Base-by-base conservation (phyloP, 2,329 filamentous ascomycete genomes). In the Tolypocladium cylindrosporum region DNA sequence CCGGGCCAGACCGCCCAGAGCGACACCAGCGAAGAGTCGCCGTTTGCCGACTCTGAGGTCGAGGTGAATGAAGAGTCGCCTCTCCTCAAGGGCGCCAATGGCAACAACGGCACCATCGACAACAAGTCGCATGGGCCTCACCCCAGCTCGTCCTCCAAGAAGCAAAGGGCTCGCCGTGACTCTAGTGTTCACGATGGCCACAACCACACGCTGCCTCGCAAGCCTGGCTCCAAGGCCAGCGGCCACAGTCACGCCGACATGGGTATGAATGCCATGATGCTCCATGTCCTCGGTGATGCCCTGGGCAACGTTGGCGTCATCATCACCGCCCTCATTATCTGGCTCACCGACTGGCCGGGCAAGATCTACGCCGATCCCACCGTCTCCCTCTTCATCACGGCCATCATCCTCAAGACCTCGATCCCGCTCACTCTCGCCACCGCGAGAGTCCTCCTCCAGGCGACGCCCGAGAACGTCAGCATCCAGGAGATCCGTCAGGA, bases 401-500 rank as follows among this genome's bases (percentile, higher is more conserved):
- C 91, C 59, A 88, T 88, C 65, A 88, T 89, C 60, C 80, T 88
- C 59, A 81, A 81, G 63, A 90, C 89, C 1, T 88, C 89, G 9
- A 83, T 94, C 55, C 90, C 90, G 1, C 83, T 95, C 27, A 92
- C 89, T 62, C 82, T 85, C 63, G 89, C 89, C 37, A 90, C 89
- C 6, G 87, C 88, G 55, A 88, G 94, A 66, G 96, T 99, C 58
- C 83, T 99, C 16, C 83, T 99, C 1, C 94, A 99, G 74, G 94
- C 93, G 2, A 96, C 94, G 0, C 94, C 94, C 0, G 87, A 91
- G 59, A 89, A 93, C 57, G 86, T 99, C 66, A 87, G 87, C 64
- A 84, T 97, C 58, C 88, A 92, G 63, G 90, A 97, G 60, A 93
- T 99, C 72, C 89, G 91, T 64, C 87, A 93, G 63, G 94, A 99